These are phyloP conservation scores for Wickerhamomyces bisporus DNA, from an alignment of 805 yeast genomes.

Conservation along the genomic window DNA sequence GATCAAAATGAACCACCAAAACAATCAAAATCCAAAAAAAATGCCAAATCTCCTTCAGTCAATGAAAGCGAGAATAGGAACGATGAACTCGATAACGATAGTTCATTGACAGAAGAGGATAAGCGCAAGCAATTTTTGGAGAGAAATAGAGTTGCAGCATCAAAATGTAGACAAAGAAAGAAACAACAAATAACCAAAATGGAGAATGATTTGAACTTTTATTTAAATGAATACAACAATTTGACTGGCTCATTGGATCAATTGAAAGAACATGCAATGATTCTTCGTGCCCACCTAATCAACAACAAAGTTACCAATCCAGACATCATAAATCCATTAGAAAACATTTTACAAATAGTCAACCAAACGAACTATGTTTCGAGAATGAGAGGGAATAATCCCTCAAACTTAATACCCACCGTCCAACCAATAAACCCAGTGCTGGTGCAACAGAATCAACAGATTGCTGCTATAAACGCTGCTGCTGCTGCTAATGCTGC, in stretches of 20 bases:
- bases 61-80: slow-evolving; percentile 7
- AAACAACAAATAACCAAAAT: slow-evolving; percentile 81
- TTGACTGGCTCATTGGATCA: slow-evolving; percentile 53
- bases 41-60: not conserved
- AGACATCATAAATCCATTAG: slow-evolving; percentile 42
- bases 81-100: slow-evolving; percentile 1
- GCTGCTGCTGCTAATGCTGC: not conserved
- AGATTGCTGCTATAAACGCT: not conserved
- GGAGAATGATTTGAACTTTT: slow-evolving; percentile 72
- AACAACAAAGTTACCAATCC: slow-evolving; percentile 22
- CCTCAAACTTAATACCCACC: slow-evolving; percentile 21
- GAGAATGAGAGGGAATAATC: slow-evolving; percentile 23
- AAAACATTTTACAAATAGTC: slow-evolving; percentile 13
- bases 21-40: slow-evolving; percentile 5
- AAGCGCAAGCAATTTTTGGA: slow-evolving; percentile 77
- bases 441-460: slow-evolving; percentile 18
- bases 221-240: slow-evolving; percentile 63
- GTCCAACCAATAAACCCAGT: slow-evolving; percentile 26
- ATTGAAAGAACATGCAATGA: slow-evolving; percentile 52
- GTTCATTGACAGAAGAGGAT: slow-evolving; percentile 61
- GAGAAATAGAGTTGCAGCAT: slow-evolving; percentile 91
- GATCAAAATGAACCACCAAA: not conserved
- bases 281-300: slow-evolving; percentile 41
- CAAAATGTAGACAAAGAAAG: slow-evolving; percentile 91
- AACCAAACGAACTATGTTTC: slow-evolving; percentile 22